These are phyloP conservation scores for Colletotrichum sp. DNA, from an alignment of 2,329 filamentous ascomycete species.

Conservation along the genomic window DNA sequence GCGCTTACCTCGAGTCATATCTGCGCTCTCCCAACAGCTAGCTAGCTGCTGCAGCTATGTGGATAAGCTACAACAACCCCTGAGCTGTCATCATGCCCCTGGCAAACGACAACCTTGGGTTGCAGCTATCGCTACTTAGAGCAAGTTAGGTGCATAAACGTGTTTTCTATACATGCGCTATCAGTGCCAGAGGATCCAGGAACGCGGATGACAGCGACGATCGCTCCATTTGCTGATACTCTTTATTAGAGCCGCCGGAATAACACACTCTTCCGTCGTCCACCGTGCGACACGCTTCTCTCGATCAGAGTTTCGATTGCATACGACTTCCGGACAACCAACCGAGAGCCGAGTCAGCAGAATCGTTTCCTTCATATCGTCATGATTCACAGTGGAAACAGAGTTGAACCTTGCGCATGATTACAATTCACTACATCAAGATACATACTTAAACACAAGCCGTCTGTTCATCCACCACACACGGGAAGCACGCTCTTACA, in stretches of 20 bases:
- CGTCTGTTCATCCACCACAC: not conserved
- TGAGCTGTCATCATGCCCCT: not conserved
- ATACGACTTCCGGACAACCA: not conserved
- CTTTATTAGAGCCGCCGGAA: not conserved
- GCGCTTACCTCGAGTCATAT: not conserved
- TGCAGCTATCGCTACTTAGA: not conserved
- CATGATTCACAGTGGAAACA: not conserved
- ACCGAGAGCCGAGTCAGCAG: not conserved
- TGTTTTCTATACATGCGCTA: not conserved
- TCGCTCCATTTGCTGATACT: not conserved
- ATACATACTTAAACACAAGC: not conserved
- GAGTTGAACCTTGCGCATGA: not conserved
- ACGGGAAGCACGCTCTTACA: constrained; percentile 3
- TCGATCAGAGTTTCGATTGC: not conserved
- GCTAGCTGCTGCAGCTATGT: not conserved
- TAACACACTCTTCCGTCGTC: not conserved
- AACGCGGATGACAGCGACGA: not conserved
- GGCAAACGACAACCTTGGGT: not conserved
- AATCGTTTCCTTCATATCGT: not conserved
- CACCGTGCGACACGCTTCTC: not conserved
- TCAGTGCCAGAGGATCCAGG: not conserved
- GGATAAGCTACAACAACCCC: not conserved
- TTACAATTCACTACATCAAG: not conserved
- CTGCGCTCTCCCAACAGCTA: not conserved
- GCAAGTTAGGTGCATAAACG: not conserved